Base-by-base conservation (phyloP, 805 yeast genomes). In the Candida rishiriensis region DNA sequence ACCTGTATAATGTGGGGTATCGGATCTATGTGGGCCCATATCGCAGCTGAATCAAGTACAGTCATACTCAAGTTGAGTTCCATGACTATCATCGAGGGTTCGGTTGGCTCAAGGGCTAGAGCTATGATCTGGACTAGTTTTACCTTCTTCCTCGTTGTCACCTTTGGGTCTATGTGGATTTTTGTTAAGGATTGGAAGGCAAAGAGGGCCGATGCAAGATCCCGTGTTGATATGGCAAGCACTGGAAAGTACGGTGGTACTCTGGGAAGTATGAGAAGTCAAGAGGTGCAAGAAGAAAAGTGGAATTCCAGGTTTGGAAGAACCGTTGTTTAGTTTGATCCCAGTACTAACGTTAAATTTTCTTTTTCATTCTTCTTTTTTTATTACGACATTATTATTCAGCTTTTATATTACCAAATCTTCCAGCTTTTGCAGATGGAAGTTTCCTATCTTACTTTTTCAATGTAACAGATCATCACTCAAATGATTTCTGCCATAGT, bases 121-220 rank as follows among this genome's bases (percentile, higher is more conserved):
- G 71, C 78, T 0, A 71, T 83, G 74, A 67, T 81, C 0, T 83
- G 88, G 88, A 65, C 74, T 7, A 70, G 79, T 2, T 81, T 83
- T 56, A 53, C 76, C 1, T 75, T 81, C 49, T 47, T 73, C 29
- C 37, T 71, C 4, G 48, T 76, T 2, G 70, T 70, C 8, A 63
- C 71, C 5, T 41, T 71, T 5, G 72, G 73, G 0, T 49, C 69
- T n/a, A 49, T 71, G 44, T 46, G 51, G 10, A 40, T 68, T 26
- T 61, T 68, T 41, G 43, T 66, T n/a, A 64, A 68, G 45, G 26
- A 21, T 7, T 21, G 26, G 26, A 21, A 21, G 26, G 26, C 26
- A 21, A 21, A 21, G 7, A 21, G 26, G 26, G 7, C 26, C 7
- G 26, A 21, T 21, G 26, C 4, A 21, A 21, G 7, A 7, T 21